Evolutionary conservation across 495 filamentous ascomycete species (phyloP), one percentile per base, ranked within the genome.

Genomic region (Parathielavia appendiculata): DNA sequence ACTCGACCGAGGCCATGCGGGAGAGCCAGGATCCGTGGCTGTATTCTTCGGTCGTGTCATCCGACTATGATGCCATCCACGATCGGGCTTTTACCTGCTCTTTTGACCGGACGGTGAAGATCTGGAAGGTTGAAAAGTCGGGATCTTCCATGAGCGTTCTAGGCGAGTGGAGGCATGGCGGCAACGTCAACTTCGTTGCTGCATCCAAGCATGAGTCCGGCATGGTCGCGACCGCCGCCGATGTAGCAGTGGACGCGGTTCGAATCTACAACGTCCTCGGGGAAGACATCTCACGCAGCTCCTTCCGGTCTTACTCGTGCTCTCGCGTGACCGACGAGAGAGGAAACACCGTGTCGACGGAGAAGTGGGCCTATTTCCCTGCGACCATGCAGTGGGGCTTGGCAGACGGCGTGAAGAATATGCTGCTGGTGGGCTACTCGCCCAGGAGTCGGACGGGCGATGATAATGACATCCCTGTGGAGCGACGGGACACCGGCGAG

Each of bases 401-500:
- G 4, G 69, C 73, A 26, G 49, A 66, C 1, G 60, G 62, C 0
- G 81, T 81, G 10, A 76, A 72, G 3, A 72, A 86, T 51, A 71
- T 87, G 9, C 74, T 96, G 4, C 76, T 92, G 9, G 87, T 88
- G 3, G 91, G 91, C 0, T 92, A 92, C 71, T 84, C 84, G 2
- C 85, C 88, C 23, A 66, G 80, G 20, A 79, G 75, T 52, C 67
- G 66, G 12, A 81, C 75, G 30, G 73, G 69, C 7, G 71, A 81
- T 3, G 79, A 83, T 16, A 70, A 73, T 11, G 81, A 83, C 48
- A 81, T 84, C 39, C 76, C 82, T 0, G 75, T 76, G 59, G 81
- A 69, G 60, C 73, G 61, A 68, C 75, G 61, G 22, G 63, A 79
- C 47, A 73, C 75, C 4, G 91, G 91, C 1, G 86, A 93, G 64